Base-by-base conservation (phyloP, 208 protist species). In the Balamuthia mandrillaris region DNA sequence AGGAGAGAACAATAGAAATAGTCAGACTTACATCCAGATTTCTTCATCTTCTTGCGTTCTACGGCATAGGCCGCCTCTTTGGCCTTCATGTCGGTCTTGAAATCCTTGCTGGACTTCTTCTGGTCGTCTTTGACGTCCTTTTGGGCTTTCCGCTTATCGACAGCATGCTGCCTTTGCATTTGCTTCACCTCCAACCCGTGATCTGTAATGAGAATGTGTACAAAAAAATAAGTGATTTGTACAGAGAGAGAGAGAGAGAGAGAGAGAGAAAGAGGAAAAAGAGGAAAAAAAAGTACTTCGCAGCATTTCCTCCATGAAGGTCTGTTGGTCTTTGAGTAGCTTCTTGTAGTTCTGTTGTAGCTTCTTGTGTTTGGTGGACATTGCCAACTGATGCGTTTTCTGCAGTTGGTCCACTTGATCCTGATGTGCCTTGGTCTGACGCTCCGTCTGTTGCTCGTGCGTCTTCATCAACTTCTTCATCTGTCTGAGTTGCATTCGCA, bases 121-220 rank as follows among this genome's bases (percentile, higher is more conserved):
- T 79, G 70, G 35, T 79, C 70, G 35, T 79, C 70, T 49, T 79
- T 79, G 70, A 79, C 31, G 44, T 79, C 70, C 45, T n/a, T 56
- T 14, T 42, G 44, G 51, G 21, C 60, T 39, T 79, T 54, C 70
- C 60, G 52, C 70, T 60, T 56, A n/a, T 79, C 70, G 70, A 31
- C 41, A 24, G 52, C 70, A 39, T 79, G 70, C 33, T 79, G 35
- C 33, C 51, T 29, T 49, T 60, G 52, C 70, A 79, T 79, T 18
- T 52, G 39, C 27, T 79, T 49, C 21, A 49, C 45, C 51, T 79
- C 70, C 37, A 29, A 47, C 27, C 33, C 1, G 51, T 24, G 41
- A 3, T 79, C 70, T 24, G 12, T 52, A 29, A 47, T n/a, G n/a
- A n/a, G n/a, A n/a, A n/a, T n/a, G n/a, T n/a, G n/a, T n/a, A n/a